These are phyloP conservation scores for Mycena belliarum DNA, from an alignment of 768 basidiomycete genomes.

Conservation along the genomic window DNA sequence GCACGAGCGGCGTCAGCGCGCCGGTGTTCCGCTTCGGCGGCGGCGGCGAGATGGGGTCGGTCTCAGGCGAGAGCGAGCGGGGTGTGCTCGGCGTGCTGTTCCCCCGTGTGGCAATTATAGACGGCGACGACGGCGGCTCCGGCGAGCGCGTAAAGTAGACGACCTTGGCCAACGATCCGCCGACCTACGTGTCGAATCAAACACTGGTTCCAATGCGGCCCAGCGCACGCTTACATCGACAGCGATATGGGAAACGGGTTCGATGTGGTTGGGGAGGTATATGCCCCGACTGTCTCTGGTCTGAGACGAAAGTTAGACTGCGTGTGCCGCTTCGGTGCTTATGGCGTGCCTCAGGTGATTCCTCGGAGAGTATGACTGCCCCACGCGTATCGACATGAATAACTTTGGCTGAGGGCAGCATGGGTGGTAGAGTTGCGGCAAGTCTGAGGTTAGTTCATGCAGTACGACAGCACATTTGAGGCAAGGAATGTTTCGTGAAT, in stretches of 20 bases:
- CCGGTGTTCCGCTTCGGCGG: conserved; percentile 53
- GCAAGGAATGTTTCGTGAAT: background rate
- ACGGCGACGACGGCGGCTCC: conserved; percentile 79
- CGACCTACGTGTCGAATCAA: conserved; percentile 61
- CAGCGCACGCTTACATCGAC: conserved; percentile 74
- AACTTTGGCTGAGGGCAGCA: conserved; percentile 78
- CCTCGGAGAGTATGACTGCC: conserved; percentile 90
- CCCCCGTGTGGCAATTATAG: conserved; percentile 60
- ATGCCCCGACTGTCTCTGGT: conserved; percentile 94
- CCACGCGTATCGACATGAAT: conserved; percentile 96
- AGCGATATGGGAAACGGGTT: conserved; percentile 96
- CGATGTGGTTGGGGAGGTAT: conserved; percentile 96
- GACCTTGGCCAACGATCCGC: conserved; percentile 95
- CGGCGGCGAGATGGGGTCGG: conserved; percentile 11
- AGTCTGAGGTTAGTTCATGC: conserved; percentile 10
- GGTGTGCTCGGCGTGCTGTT: conserved; percentile 37
- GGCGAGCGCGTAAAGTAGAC: conserved; percentile 97
- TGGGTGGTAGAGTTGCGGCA: conserved; percentile 18
- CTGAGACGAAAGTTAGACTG: conserved; percentile 38
- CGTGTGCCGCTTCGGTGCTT: conserved; percentile 12
- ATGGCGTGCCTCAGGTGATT: conserved; percentile 85
- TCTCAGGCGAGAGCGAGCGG: conserved; percentile 41
- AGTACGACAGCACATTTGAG: conserved; percentile 1
- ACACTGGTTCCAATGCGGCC: background rate
- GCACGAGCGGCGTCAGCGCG: conserved; percentile 79